phyloP scores from a whole-genome alignment of 306 rosid species.

The Corylus heterophylla region DNA sequence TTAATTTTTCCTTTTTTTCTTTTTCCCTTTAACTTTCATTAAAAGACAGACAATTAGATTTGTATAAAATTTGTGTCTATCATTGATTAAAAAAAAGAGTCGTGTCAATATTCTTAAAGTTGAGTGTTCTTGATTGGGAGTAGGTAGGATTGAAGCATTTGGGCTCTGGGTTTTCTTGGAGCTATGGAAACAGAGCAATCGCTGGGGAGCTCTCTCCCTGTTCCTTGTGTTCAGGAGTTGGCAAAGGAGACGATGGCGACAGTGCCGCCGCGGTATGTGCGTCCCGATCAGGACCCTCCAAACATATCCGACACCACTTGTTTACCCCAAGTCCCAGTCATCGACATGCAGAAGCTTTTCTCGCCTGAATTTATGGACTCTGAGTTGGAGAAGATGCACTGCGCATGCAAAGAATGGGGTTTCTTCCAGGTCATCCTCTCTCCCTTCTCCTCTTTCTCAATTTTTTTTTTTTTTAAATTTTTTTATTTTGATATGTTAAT shows the following conservation, averaged over 20 bases:
- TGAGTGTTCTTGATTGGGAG: no score
- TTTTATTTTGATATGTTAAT: no score
- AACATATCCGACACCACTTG: constrained; percentile 1
- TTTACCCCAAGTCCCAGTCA: constrained; percentile 39
- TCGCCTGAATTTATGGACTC: constrained; percentile 14
- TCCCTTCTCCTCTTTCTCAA: background rate
- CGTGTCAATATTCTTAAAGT: no score
- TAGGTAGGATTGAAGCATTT: no score
- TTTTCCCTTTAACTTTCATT: no score
- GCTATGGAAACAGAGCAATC: background rate
- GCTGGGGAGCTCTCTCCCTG: constrained; percentile 1
- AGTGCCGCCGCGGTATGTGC: constrained; percentile 44
- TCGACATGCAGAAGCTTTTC: constrained; percentile 40
- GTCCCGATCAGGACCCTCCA: constrained; percentile 39
- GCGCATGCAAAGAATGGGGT: constrained; percentile 54
- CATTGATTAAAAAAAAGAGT: no score
- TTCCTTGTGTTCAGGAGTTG: constrained; percentile 39
- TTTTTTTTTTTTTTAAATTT: no score
- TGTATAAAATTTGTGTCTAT: no score
- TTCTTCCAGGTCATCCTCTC: constrained; percentile 44
- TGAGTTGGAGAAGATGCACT: constrained; percentile 41
- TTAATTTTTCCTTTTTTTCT: no score
- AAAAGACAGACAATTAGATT: no score
- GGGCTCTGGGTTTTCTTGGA: no score
- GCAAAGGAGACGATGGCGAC: constrained; percentile 5